phyloP scores from a whole-genome alignment of 2,329 filamentous ascomycete species.

The Aureobasidium sp. region DNA sequence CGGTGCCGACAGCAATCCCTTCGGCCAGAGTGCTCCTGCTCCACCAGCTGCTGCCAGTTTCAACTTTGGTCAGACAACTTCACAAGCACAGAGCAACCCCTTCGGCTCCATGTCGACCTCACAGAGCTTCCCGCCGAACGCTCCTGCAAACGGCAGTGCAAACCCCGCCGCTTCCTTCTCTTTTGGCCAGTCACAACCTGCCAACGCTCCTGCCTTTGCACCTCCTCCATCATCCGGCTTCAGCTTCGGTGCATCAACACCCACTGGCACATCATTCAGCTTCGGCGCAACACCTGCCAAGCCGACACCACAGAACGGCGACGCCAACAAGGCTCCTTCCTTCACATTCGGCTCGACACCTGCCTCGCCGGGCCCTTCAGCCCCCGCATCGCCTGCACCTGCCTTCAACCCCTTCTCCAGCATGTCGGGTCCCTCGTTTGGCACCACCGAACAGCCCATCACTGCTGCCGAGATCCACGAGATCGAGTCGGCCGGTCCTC shows the following conservation, averaged over 20 bases:
- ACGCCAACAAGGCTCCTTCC: conserved; percentile 3
- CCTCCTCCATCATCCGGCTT: background rate
- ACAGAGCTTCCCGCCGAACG: conserved; percentile 7
- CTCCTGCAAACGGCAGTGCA: background rate
- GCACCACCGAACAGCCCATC: background rate
- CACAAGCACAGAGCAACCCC: background rate
- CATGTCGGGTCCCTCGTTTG: background rate
- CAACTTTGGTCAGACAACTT: conserved; percentile 4
- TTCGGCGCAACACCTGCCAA: conserved; percentile 1
- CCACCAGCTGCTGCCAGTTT: conserved; percentile 1
- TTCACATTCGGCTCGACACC: conserved; percentile 7
- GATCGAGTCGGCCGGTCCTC: conserved; percentile 11
- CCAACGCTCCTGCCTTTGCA: conserved; percentile 6
- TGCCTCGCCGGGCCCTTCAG: background rate
- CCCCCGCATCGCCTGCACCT: background rate
- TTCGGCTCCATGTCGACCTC: background rate
- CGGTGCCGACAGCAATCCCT: background rate
- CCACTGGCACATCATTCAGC: conserved; percentile 2
- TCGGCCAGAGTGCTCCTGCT: conserved; percentile 3
- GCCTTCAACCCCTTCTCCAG: background rate
- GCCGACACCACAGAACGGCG: background rate
- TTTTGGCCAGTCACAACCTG: conserved; percentile 12
- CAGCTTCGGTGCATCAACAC: conserved; percentile 1
- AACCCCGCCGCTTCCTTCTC: background rate
- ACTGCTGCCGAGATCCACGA: conserved; percentile 13